These are phyloP conservation scores for Ophiostoma ulmi DNA, from an alignment of 2,329 filamentous ascomycete species.

Conservation along the genomic window DNA sequence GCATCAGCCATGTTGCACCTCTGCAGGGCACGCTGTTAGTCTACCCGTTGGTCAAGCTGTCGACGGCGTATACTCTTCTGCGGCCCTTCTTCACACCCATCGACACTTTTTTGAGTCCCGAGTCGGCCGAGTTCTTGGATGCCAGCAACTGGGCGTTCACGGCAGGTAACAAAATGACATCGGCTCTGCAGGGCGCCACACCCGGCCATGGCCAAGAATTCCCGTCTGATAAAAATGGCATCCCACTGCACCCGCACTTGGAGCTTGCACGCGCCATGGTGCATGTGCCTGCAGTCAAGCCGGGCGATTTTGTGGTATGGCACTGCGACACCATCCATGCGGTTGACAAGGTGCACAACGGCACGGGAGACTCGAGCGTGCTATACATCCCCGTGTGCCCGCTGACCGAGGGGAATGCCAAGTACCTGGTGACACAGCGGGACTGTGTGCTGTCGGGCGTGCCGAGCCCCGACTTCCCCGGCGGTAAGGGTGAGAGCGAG, in stretches of 20 bases:
- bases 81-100: slow-evolving; percentile 72
- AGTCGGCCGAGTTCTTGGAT: slow-evolving; percentile 40
- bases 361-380: slow-evolving; percentile 70
- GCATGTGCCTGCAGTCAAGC: slow-evolving; percentile 61
- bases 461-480: slow-evolving; percentile 66
- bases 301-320: slow-evolving; percentile 77
- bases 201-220: slow-evolving; percentile 67
- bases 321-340: slow-evolving; percentile 79
- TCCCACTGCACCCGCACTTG: slow-evolving; percentile 61
- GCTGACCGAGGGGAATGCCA: slow-evolving; percentile 66
- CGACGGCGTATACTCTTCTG: slow-evolving; percentile 74
- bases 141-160: slow-evolving; percentile 37
- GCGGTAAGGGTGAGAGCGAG: slow-evolving; percentile 60
- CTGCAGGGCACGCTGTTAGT: slow-evolving; percentile 76
- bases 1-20: slow-evolving; percentile 67
- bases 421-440: slow-evolving; percentile 65
- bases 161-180: slow-evolving; percentile 28
- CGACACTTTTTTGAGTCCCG: slow-evolving; percentile 23
- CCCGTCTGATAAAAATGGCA: slow-evolving; percentile 39
- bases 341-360: slow-evolving; percentile 73
- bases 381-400: slow-evolving; percentile 87
- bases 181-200: slow-evolving; percentile 59
- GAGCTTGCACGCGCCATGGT: slow-evolving; percentile 65
- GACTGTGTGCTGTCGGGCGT: slow-evolving; percentile 64
- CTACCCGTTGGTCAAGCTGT: slow-evolving; percentile 69